Conservation (phyloP, 345 rosid genomes). For the Gynandropsis gynandra region DNA sequence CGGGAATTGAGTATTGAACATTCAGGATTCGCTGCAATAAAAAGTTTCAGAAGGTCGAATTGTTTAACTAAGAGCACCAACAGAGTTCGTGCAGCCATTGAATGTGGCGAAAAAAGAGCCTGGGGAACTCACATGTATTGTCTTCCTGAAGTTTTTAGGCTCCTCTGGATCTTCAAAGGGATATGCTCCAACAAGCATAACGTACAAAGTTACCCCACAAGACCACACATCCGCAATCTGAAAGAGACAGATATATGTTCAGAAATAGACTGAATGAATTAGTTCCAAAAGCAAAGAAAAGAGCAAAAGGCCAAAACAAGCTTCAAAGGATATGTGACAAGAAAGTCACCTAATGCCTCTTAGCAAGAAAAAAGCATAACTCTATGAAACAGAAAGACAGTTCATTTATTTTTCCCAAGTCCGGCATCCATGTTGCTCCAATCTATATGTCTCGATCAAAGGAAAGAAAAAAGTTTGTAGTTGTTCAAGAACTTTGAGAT, state of each 20-base stretch:
- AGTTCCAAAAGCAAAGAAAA: conserved; percentile 1
- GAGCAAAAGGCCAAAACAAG: too few species aligned
- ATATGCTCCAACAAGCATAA: conserved; percentile 97
- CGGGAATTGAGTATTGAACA: conserved; percentile 96
- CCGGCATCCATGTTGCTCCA: too few species aligned
- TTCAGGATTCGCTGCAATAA: conserved; percentile 77
- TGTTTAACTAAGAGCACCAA: too few species aligned
- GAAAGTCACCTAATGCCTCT: too few species aligned
- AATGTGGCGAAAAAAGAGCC: conserved; percentile 1
- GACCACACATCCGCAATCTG: conserved; percentile 99
- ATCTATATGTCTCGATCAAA: too few species aligned
- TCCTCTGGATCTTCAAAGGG: conserved; percentile 98
- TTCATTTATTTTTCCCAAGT: too few species aligned
- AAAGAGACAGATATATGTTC: conserved; percentile 5
- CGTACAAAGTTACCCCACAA: conserved; percentile 93
- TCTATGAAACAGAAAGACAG: too few species aligned
- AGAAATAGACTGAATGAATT: neutral
- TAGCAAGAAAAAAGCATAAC: too few species aligned
- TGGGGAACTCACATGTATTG: conserved; percentile 59
- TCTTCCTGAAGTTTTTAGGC: conserved; percentile 88
- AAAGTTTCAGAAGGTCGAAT: conserved; percentile 4
- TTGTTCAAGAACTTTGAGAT: conserved; percentile 7
- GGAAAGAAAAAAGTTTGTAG: neutral
- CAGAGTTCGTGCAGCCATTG: too few species aligned
- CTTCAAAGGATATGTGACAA: too few species aligned